Base-by-base conservation (phyloP, 2,329 filamentous ascomycete genomes). In the Metarhizium anisopliae region DNA sequence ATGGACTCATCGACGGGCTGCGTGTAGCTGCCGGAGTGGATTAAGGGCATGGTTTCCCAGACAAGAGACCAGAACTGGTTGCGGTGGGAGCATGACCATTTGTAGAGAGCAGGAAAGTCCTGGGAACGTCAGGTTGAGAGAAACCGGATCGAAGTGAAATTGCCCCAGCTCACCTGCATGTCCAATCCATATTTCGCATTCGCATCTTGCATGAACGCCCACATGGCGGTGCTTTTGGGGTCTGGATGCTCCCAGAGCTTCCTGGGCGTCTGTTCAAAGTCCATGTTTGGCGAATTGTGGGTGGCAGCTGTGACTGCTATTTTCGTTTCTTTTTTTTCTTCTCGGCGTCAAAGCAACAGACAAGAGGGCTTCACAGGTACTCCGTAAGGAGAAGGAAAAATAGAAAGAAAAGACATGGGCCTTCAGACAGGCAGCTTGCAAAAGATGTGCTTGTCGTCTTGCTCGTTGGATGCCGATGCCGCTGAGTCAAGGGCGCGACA, bases 191-290 rank as follows among this genome's bases (percentile, higher is more conserved):
- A 72, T 51, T 78, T 80, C 35, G 70, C 66, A 68, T 92, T 90
- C 30, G 85, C 70, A 10, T 75, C 70, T 62, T 86, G 79, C 76
- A 88, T 85, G 65, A 90, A 87, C 51, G 73, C 69, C 71, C 81
- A 86, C 78, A 90, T 87, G 36, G 76, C 70, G 1, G 86, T 89
- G 59, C 73, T 76, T 63, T 81, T 66, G 16, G 83, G 83, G 60
- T 82, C 66, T 1, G 82, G 77, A 62, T 87, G 84, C 69, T 86
- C 81, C 85, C 85, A 88, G 55, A 88, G 77, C 74, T 86, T 86
- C 56, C 81, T 74, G 5, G 82, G 82, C 54, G 75, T 63, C 54
- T 64, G 67, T 42, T 62, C 60, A 11, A 67, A 54, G 49, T 68
- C 67, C 68, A 72, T 73, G 40, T 47, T 49, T 47, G 4, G 7